Percentiles rank a stretch among this genome's conserved stretches.
These are phyloP conservation scores for Aureobasidium sp. DNA, from an alignment of 2,329 filamentous ascomycete species.

Conservation along the genomic window DNA sequence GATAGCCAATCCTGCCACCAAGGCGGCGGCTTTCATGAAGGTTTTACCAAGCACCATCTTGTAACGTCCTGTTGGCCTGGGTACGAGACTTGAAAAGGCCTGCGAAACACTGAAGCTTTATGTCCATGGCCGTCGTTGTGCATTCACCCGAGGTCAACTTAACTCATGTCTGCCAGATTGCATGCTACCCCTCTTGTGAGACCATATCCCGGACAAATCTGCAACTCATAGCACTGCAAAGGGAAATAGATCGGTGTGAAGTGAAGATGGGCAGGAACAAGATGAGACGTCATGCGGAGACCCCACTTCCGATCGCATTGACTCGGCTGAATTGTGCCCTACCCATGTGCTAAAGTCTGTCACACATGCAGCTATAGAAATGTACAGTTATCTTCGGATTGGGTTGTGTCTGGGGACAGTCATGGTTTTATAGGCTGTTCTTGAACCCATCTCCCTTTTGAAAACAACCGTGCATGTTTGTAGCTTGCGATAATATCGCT, in stretches of 20 bases:
- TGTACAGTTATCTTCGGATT: background rate
- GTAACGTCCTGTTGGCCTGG: background rate
- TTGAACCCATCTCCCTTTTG: background rate
- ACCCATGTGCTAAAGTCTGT: background rate
- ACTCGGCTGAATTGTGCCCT: background rate
- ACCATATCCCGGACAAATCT: background rate
- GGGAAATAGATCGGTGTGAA: conserved; percentile 1
- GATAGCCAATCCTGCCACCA: conserved; percentile 16
- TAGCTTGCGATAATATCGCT: background rate
- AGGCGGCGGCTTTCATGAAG: conserved; percentile 18
- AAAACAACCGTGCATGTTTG: background rate
- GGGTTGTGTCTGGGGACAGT: background rate
- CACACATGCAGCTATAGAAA: background rate
- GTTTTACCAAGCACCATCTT: conserved; percentile 21
- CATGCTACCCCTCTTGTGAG: conserved; percentile 2
- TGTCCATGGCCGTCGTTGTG: background rate
- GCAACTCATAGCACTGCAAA: background rate
- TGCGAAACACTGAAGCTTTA: background rate
- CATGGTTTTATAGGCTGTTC: background rate
- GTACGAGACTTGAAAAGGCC: background rate
- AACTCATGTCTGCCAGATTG: background rate
- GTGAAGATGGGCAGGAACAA: conserved; percentile 8
- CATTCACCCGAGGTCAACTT: conserved; percentile 8
- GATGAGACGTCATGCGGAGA: conserved; percentile 6
- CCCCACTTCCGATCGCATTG: conserved; percentile 2